These are phyloP conservation scores for Xylariaceae sp. DNA, from an alignment of 2,329 filamentous ascomycete species.

Conservation along the genomic window DNA sequence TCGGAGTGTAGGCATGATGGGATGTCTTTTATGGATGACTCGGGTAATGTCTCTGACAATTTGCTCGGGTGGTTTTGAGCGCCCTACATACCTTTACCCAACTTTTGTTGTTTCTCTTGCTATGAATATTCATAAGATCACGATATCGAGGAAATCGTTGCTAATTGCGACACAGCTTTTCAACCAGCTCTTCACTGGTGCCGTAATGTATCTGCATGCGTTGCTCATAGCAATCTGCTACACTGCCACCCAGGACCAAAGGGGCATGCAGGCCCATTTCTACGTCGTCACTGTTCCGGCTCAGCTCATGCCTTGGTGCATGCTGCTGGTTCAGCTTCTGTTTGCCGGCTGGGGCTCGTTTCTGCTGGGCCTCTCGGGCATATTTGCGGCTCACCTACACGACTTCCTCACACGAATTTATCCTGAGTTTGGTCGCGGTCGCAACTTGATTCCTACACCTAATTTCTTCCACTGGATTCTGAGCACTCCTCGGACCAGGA, in stretches of 20 bases:
- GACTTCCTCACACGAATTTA: conserved; percentile 87
- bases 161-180: conserved; percentile 42
- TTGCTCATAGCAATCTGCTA: conserved; percentile 78
- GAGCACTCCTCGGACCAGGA: conserved; percentile 43
- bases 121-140: conserved; percentile 2
- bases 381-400: conserved; percentile 82
- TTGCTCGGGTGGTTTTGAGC: conserved; percentile 57
- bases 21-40: conserved; percentile 67
- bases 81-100: conserved; percentile 54
- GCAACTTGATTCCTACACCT: conserved; percentile 72
- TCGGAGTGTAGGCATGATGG: conserved; percentile 71
- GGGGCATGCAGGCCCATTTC: conserved; percentile 69
- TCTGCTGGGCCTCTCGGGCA: conserved; percentile 66
- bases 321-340: conserved; percentile 71
- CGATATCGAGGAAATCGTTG: conserved; percentile 11
- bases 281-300: conserved; percentile 81
- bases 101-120: conserved; percentile 19
- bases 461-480: conserved; percentile 66
- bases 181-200: conserved; percentile 49
- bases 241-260: conserved; percentile 81
- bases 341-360: conserved; percentile 56
- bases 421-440: conserved; percentile 81
- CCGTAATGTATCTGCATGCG: conserved; percentile 53
- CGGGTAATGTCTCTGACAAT: conserved; percentile 52
- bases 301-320: conserved; percentile 74